Conservation (phyloP, 345 rosid species). For the Pseudoturritis turrita region DNA sequence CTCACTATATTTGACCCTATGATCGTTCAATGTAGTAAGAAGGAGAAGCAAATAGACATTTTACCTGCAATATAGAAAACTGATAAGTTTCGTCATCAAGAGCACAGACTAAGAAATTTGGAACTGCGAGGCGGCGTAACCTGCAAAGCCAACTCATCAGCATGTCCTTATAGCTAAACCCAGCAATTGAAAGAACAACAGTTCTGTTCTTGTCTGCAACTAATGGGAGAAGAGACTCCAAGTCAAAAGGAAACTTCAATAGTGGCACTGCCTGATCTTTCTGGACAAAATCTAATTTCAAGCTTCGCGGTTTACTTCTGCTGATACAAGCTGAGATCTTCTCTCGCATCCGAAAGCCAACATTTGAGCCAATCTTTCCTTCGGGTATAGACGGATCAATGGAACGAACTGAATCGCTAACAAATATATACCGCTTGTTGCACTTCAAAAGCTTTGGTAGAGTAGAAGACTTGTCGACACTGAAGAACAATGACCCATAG, state of each 20-base stretch:
- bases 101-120: slow-evolving; percentile 80
- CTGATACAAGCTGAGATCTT: slow-evolving; percentile 45
- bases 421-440: slow-evolving; percentile 41
- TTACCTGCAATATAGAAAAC: slow-evolving; percentile 72
- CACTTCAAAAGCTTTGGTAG: slow-evolving; percentile 60
- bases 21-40: background rate
- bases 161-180: slow-evolving; percentile 92
- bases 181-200: slow-evolving; percentile 77
- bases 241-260: slow-evolving; percentile 45
- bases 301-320: slow-evolving; percentile 30
- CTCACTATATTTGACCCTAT: background rate
- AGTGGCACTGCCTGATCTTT: slow-evolving; percentile 33
- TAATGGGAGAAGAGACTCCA: slow-evolving; percentile 62
- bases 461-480: slow-evolving; percentile 33
- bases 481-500: slow-evolving; percentile 60
- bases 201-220: slow-evolving; percentile 66
- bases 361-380: slow-evolving; percentile 23
- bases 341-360: slow-evolving; percentile 38
- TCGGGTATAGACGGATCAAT: slow-evolving; percentile 5
- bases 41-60: background rate
- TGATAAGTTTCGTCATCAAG: slow-evolving; percentile 80
- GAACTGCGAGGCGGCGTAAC: slow-evolving; percentile 57
- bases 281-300: slow-evolving; percentile 30
- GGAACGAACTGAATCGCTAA: slow-evolving; percentile 28
- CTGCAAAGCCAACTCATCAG: slow-evolving; percentile 98